Percentiles rank a stretch among this genome's conserved stretches.
Evolutionary conservation across 257 asterid species (phyloP).

Genomic region (Fraxinus anomala): DNA sequence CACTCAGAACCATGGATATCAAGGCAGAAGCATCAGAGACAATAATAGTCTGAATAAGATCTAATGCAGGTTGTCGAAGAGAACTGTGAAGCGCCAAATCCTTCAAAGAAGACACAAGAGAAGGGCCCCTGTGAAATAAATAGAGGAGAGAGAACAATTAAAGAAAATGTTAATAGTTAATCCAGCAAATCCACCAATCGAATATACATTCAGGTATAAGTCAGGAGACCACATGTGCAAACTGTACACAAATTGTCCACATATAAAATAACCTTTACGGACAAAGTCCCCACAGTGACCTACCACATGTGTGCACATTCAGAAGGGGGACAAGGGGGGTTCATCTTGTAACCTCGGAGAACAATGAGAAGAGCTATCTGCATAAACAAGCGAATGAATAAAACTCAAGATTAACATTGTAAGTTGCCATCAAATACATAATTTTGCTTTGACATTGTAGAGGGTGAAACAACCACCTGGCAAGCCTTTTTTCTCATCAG

Average conservation of each 20-base stretch:
- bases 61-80: constrained; percentile 92
- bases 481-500: constrained; percentile 94
- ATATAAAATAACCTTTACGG: constrained; percentile 28
- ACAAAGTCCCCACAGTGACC: constrained; percentile 36
- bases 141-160: constrained; percentile 21
- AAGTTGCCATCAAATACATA: constrained; percentile 23
- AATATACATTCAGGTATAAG: constrained; percentile 20
- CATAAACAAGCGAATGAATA: constrained; percentile 30
- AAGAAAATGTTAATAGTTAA: background rate
- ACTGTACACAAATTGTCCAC: constrained; percentile 15
- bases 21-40: constrained; percentile 92
- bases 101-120: constrained; percentile 82
- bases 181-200: constrained; percentile 17
- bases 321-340: constrained; percentile 95
- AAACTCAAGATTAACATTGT: constrained; percentile 28
- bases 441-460: constrained; percentile 21
- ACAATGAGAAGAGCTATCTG: constrained; percentile 85
- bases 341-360: constrained; percentile 89
- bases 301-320: constrained; percentile 99
- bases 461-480: constrained; percentile 59
- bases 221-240: constrained; percentile 11
- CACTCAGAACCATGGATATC: constrained; percentile 58
- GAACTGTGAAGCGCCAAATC: constrained; percentile 77
- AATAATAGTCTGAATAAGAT: constrained; percentile 77
- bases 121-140: constrained; percentile 72